phyloP scores from a whole-genome alignment of 2,329 filamentous ascomycete species.

The Pseudocercospora fuligena region DNA sequence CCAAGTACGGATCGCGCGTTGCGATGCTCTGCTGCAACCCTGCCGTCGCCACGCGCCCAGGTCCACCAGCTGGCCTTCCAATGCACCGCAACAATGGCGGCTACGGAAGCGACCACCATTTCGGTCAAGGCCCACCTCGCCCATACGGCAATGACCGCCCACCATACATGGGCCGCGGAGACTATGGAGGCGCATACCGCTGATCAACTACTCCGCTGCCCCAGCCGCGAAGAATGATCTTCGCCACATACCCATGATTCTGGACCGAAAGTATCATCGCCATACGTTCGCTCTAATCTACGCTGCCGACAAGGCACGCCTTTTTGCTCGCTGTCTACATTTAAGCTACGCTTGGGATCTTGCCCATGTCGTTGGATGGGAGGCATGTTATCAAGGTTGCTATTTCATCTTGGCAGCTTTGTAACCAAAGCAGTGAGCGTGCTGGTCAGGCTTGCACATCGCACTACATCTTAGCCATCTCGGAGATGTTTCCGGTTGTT shows the following conservation, averaged over 20 bases:
- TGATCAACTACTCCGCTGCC: constrained; percentile 24
- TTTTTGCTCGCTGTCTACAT: constrained; percentile 30
- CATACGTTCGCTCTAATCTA: constrained; percentile 31
- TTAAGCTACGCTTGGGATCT: constrained; percentile 27
- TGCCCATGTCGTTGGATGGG: constrained; percentile 25
- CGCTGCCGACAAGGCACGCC: constrained; percentile 28
- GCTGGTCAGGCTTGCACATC: constrained; percentile 29
- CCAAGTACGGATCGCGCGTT: constrained; percentile 97
- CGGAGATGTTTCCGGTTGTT: constrained; percentile 29
- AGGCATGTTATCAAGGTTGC: constrained; percentile 27
- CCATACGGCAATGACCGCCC: constrained; percentile 22
- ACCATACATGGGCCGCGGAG: constrained; percentile 33
- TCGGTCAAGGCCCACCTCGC: constrained; percentile 28
- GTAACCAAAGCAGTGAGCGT: constrained; percentile 27
- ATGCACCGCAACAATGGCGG: constrained; percentile 27
- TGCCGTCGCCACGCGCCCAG: constrained; percentile 83
- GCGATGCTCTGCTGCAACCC: constrained; percentile 99
- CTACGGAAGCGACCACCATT: constrained; percentile 28
- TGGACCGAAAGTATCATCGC: constrained; percentile 19
- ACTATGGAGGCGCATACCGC: constrained; percentile 33
- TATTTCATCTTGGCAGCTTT: constrained; percentile 28
- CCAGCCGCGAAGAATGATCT: constrained; percentile 21
- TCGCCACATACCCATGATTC: constrained; percentile 20
- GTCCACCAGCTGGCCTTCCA: constrained; percentile 71
- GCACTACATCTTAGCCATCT: constrained; percentile 32